These are phyloP conservation scores for Astrothelium subdiscretum DNA, from an alignment of 495 filamentous ascomycete genomes.

Conservation along the genomic window DNA sequence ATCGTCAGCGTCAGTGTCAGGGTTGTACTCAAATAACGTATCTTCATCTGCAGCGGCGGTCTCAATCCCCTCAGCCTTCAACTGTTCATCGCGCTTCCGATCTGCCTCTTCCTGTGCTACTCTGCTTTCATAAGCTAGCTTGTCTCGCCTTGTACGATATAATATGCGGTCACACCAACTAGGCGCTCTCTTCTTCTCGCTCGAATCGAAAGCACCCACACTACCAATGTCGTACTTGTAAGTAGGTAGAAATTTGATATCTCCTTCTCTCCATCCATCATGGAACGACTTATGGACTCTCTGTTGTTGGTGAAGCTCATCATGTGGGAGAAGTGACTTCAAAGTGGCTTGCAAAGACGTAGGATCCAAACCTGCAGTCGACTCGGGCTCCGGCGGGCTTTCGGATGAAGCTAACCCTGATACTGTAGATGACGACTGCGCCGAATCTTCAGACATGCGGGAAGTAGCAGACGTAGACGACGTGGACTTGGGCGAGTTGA, in stretches of 20 bases:
- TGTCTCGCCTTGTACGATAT: slow-evolving; percentile 63
- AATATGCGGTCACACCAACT: slow-evolving; percentile 99
- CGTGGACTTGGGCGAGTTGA: background rate
- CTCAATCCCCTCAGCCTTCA: slow-evolving; percentile 69
- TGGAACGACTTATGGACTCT: slow-evolving; percentile 65
- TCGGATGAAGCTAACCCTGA: background rate
- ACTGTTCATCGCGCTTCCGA: slow-evolving; percentile 65
- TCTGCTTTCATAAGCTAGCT: slow-evolving; percentile 56
- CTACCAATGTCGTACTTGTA: slow-evolving; percentile 99
- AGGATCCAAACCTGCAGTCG: slow-evolving; percentile 39
- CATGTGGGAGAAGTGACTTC: slow-evolving; percentile 74
- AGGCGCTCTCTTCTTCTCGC: slow-evolving; percentile 81
- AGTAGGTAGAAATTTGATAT: slow-evolving; percentile 79
- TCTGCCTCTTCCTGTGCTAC: slow-evolving; percentile 52
- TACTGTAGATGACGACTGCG: background rate
- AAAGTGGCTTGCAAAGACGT: slow-evolving; percentile 72
- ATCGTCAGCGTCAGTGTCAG: slow-evolving; percentile 60
- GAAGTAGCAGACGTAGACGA: background rate
- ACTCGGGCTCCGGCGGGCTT: background rate
- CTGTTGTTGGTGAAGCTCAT: slow-evolving; percentile 72
- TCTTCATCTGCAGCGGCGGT: slow-evolving; percentile 61
- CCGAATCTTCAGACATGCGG: background rate
- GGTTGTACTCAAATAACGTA: slow-evolving; percentile 84
- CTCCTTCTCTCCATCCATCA: slow-evolving; percentile 84
- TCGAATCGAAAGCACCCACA: slow-evolving; percentile 83